A percentile compares a stretch with the other conserved stretches of the same genome.
These are phyloP conservation scores for Solanum phureja DNA, from an alignment of 257 asterid species.

Conservation along the genomic window DNA sequence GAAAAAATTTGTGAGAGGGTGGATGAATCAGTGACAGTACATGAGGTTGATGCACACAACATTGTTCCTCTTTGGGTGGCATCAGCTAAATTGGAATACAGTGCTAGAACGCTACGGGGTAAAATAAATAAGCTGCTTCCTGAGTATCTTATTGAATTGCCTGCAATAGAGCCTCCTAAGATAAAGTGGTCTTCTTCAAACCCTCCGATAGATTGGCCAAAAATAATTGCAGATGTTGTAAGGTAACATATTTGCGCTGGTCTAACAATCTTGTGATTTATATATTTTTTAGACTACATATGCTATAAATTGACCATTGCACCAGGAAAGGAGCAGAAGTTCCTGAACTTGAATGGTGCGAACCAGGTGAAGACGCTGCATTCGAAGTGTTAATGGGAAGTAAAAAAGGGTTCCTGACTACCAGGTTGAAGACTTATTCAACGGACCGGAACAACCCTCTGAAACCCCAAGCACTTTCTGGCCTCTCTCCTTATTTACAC, in stretches of 20 bases:
- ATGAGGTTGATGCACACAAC: conserved; percentile 92
- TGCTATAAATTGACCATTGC: conserved; percentile 12
- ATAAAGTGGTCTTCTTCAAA: conserved; percentile 42
- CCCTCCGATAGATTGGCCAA: conserved; percentile 48
- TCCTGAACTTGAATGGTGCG: conserved; percentile 94
- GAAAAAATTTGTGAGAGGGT: conserved; percentile 51
- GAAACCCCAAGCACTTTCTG: conserved; percentile 78
- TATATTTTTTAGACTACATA: conserved; percentile 3
- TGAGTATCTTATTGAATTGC: conserved; percentile 67
- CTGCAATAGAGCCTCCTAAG: conserved; percentile 33
- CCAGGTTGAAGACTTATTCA: conserved; percentile 55
- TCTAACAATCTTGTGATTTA: conserved; percentile 1
- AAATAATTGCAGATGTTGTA: conserved; percentile 43
- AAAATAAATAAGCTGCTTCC: conserved; percentile 78
- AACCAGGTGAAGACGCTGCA: conserved; percentile 85
- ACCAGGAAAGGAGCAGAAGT: conserved; percentile 92
- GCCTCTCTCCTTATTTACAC: conserved; percentile 95
- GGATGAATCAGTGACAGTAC: conserved; percentile 49
- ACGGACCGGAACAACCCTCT: conserved; percentile 79
- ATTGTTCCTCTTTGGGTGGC: conserved; percentile 93
- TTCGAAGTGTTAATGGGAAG: conserved; percentile 56
- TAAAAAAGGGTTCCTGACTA: conserved; percentile 60
- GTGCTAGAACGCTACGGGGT: conserved; percentile 76
- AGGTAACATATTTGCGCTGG: conserved; percentile 34
- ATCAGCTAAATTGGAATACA: conserved; percentile 73